Evolutionary conservation across 2,329 filamentous ascomycete genomes (phyloP), one percentile per base, ranked within the genome.

Genomic region (Alternaria ventricosa): DNA sequence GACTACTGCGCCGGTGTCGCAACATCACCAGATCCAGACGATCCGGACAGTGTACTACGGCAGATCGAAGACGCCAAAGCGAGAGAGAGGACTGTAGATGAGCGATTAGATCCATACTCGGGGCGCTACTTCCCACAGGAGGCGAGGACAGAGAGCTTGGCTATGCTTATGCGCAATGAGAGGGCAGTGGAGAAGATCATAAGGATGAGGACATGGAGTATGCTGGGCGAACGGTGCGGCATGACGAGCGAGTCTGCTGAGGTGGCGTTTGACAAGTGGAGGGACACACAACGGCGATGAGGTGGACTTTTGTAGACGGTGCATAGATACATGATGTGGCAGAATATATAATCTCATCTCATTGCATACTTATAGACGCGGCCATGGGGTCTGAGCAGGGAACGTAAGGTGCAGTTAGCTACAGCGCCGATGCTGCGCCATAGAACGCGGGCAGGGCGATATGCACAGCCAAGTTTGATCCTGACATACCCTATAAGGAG

Each of bases 31-130:
- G 94, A 98, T 73, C 93, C 93, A 0, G 87, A 95, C 63, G 94
- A 97, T 71, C 94, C 94, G 1, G 92, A 95, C 60, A 85, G 89
- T 25, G 83, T 92, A 1, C 73, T 92, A 18, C 84, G 92, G 58
- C 87, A 93, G 72, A 84, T 89, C 0, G 92, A 97, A 80, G 88
- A 88, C 57, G 87, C 89, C 61, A 88, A 84, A 71, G 89, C 92
- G 66, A 85, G 90, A 51, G 90, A 95, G 74, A 85, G 89, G 56
- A 85, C 95, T 0, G 89, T 98, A 5, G 88, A 98, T 78, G 96
- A 98, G 81, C 85, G 96, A 60, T 79, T 97, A 62, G 96, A 99
- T 82, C 96, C 96, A 2, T 99, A 99, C 77, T 94, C 92, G 10
- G 91, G 85, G 7, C 85, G 95, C 23, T 97, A 93, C 78, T 95